Evolutionary conservation across 441 rosid genomes (phyloP), one percentile per base, ranked within the genome.

Genomic region (Erodium trifolium): DNA sequence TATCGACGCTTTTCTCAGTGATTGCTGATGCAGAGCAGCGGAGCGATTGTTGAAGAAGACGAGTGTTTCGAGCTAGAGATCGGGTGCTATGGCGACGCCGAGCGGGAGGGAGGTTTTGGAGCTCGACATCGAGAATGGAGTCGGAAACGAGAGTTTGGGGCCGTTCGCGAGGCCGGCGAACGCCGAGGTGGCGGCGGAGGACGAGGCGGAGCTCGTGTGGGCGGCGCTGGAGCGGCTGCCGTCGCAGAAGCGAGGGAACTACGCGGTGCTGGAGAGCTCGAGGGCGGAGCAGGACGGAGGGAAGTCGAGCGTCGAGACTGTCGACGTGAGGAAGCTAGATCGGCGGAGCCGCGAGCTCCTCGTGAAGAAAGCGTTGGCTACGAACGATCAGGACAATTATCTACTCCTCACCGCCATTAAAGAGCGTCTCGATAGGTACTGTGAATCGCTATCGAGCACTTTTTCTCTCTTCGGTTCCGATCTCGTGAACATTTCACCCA

Each of bases 301-400:
- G 73, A 67, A 49, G 67, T 65, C 4, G 0, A 60, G 37, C 2
- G 74, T 78, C 6, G 93, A 91, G 75, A 82, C 87, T 10, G 78
- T 91, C 5, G 95, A 93, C 45, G 97, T 91, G 12, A 81, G 81
- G 71, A 91, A 78, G 65, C 80, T 93, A 5, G 87, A 82, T 73
- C 89, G 91, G 2, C 12, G 65, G 5, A 71, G 72, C 12, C 84
- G 99, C 29, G 93, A 91, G 80, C 90, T 81, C 49, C 78, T 93
- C 16, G 88, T 93, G 47, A 82, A 84, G 78, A 83, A 87, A 75
- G 97, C 97, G 3, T 80, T 91, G 47, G 96, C 96, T 0, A 91
- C 99, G 35, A 86, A 86, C 43, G 88, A 86, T 65, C 99, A 89
- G 67, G 99, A 93, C 70, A 93, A 93, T 68, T 77, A 17, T 70